phyloP scores from a whole-genome alignment of 495 filamentous ascomycete species.

The Symbiotaphrina buchneri region DNA sequence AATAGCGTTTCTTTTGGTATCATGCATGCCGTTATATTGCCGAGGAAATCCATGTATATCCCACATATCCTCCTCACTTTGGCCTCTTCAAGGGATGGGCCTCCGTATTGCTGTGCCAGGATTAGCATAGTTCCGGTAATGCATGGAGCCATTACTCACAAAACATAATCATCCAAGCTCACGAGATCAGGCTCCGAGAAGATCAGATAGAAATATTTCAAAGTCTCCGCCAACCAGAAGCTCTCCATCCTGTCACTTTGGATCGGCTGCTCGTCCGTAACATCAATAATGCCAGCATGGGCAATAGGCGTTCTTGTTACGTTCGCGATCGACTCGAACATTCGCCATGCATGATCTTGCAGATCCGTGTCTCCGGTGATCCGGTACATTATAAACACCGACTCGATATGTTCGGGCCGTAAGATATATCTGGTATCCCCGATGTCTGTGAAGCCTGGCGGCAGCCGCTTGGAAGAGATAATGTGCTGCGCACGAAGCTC shows the following conservation, averaged over 20 bases:
- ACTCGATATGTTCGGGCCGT: conserved; percentile 41
- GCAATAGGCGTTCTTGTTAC: conserved; percentile 1
- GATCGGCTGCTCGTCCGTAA: conserved; percentile 11
- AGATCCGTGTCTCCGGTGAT: conserved; percentile 28
- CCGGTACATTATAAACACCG: conserved; percentile 33
- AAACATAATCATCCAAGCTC: conserved; percentile 10
- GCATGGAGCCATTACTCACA: not conserved
- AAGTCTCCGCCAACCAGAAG: conserved; percentile 56
- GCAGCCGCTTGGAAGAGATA: conserved; percentile 22
- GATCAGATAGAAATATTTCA: conserved; percentile 88
- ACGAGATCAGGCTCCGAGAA: conserved; percentile 50
- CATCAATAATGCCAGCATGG: conserved; percentile 8
- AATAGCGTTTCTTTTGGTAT: too few species aligned
- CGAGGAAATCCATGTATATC: too few species aligned
- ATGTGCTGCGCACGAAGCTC: too few species aligned
- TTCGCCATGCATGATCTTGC: conserved; percentile 36
- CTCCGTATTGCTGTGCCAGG: not conserved
- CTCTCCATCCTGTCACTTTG: conserved; percentile 30
- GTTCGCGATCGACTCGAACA: conserved; percentile 17
- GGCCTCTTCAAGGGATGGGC: conserved; percentile 3
- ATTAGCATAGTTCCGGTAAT: not conserved
- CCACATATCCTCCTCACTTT: too few species aligned
- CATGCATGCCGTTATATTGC: too few species aligned
- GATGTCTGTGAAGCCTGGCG: conserved; percentile 33
- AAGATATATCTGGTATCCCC: conserved; percentile 43